Evolutionary conservation across 1,284 basidiomycete species (phyloP).

Genomic region (Tilletia horrida): DNA sequence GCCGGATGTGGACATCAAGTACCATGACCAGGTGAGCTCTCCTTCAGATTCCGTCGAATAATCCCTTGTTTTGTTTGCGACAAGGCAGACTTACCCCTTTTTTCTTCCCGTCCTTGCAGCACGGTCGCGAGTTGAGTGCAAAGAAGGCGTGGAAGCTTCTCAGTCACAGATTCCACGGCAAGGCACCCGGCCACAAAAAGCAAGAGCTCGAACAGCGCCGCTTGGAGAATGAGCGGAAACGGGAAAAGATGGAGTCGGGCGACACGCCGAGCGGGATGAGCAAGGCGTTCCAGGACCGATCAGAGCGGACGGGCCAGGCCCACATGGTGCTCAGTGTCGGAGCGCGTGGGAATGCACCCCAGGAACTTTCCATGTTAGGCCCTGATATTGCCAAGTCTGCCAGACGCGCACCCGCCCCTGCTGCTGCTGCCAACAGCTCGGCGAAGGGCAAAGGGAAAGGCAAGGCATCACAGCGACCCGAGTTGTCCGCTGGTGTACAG

Average conservation of each 20-base stretch:
- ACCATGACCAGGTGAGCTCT: slow-evolving; percentile 75
- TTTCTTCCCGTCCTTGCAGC: slow-evolving; percentile 48
- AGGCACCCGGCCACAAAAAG: slow-evolving; percentile 48
- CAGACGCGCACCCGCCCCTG: background rate
- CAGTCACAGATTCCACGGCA: slow-evolving; percentile 53
- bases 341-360: slow-evolving; percentile 42
- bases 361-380: slow-evolving; percentile 44
- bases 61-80: too few species aligned
- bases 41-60: too few species aligned
- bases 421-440: background rate
- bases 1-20: slow-evolving; percentile 92
- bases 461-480: background rate
- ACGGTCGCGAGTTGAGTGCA: slow-evolving; percentile 78
- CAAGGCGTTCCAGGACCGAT: slow-evolving; percentile 44
- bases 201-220: slow-evolving; percentile 46
- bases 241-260: slow-evolving; percentile 51
- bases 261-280: slow-evolving; percentile 50
- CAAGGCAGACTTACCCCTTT: too few species aligned
- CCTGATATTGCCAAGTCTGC: slow-evolving; percentile 22
- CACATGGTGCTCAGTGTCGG: slow-evolving; percentile 55
- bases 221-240: slow-evolving; percentile 49
- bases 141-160: slow-evolving; percentile 68
- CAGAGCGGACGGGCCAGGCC: slow-evolving; percentile 49
- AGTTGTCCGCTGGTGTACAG: background rate
- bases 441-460: slow-evolving; percentile 6